Conservation (phyloP, 139 green algal genomes). For the Chlorella vulgaris region DNA sequence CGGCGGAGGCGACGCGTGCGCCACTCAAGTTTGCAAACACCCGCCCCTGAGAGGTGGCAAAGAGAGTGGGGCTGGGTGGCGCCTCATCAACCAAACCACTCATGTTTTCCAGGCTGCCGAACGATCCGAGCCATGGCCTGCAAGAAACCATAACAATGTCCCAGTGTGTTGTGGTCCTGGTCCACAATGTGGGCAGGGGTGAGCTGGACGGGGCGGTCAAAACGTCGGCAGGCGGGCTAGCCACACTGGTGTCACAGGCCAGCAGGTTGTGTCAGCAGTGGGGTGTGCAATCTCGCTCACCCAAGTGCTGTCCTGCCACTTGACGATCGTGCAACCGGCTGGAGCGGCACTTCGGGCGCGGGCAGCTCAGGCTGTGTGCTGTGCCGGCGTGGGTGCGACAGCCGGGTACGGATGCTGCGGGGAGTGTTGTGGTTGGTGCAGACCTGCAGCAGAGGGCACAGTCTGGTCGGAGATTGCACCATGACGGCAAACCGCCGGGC, state of each 20-base stretch:
- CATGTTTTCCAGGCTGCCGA: background rate
- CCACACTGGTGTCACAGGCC: no score
- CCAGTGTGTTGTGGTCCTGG: no score
- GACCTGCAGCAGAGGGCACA: background rate
- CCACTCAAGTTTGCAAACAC: conserved; percentile 17
- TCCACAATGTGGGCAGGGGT: no score
- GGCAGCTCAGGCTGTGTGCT: background rate
- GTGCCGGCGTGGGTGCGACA: conserved; percentile 8
- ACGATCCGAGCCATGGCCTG: conserved; percentile 22
- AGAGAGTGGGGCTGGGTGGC: conserved; percentile 27
- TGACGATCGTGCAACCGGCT: background rate
- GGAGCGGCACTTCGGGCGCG: background rate
- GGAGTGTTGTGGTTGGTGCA: conserved; percentile 27
- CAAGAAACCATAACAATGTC: no score
- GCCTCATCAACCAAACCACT: background rate
- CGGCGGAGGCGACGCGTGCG: background rate
- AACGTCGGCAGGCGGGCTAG: no score
- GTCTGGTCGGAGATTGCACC: background rate
- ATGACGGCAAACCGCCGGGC: no score
- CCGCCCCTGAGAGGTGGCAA: conserved; percentile 5
- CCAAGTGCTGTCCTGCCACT: conserved; percentile 3
- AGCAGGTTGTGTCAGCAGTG: no score
- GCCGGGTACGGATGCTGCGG: conserved; percentile 13
- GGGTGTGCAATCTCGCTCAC: background rate
- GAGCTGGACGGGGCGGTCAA: no score